Base-by-base conservation (phyloP, 2,329 filamentous ascomycete genomes). In the Clarireedia hainanense region DNA sequence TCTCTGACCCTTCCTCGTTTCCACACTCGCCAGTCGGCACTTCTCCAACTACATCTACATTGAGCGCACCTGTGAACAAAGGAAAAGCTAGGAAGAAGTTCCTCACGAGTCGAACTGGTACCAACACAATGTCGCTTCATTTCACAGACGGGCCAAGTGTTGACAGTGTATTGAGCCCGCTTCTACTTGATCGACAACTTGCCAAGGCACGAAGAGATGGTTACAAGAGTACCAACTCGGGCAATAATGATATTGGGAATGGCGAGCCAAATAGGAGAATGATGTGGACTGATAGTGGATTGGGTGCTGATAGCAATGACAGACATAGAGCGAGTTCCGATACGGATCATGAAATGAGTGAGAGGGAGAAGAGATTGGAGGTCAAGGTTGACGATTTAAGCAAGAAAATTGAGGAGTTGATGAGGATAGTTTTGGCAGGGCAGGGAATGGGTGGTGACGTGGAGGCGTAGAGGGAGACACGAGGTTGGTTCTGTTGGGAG, bases 381-480 rank as follows among this genome's bases (percentile, higher is more conserved):
- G 72, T 75, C 26, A 77, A 78, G 58, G 75, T 85, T 53, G 68
- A 71, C 4, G 80, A 84, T 60, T 67, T 85, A 61, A 74, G 75
- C 43, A 69, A 68, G 47, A 84, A 83, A 72, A 81, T 85, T 62
- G 80, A 83, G 60, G 76, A 76, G 55, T 70, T 85, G 60, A 81
- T 80, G 0, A 72, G 75, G 20, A 65, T 79, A 48, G 71, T 84
- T 2, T 65, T 80, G 60, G 70, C 73, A 4, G 69, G 83, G 65
- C 80, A 81, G 63, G 68, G 61, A 6, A 59, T 77, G 76, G 2
- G 40, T 15, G 55, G 30, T 12, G 53, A 52, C 34, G 52, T 50
- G 36, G 53, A 40, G 30, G 26, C 51, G 39, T 50, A 55, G n/a
- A 50, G 26, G 45, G n/a, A 47, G 23, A 27, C 20, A 27, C 5